Base-by-base conservation (phyloP, 352 stramenopile genomes). In the Elongisporangium prolatum region DNA sequence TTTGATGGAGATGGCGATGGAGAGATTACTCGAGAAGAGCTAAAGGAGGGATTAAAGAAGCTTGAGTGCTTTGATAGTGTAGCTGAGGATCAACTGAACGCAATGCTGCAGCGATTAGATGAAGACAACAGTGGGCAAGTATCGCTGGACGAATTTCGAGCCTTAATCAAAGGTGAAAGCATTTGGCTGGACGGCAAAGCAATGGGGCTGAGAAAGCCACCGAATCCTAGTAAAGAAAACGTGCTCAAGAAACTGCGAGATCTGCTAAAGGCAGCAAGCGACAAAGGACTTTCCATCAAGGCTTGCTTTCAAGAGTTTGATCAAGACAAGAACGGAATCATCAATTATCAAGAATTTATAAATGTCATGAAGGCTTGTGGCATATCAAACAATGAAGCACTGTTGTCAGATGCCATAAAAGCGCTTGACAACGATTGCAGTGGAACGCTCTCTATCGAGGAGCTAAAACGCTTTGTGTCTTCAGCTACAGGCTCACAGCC, bases 301-400 rank as follows among this genome's bases (percentile, higher is more conserved):
- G 68, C 69, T n/a, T 90, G 81, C 55, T 93, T 93, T 52, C 47
- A 51, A 0, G 87, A 96, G 51, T 96, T 96, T 61, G 88, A 96
- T 64, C 93, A 89, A 54, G 80, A 96, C 61, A 64, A 69, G 5
- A 86, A 83, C 17, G 78, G 82, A 3, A 74, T 63, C 2, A 80
- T 96, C 50, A 84, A 71, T 2, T 66, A 71, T 21, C 60, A 70
- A 11, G 86, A 93, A 57, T 92, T 96, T 21, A 50, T 74, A 17
- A 52, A 61, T 4, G 73, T 66, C 4, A 85, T 95, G 67, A 56
- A 77, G 71, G 0, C 60, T 93, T 38, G 61, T 52, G 14, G 57
- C 49, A 4, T 54, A 73, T 1, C 28, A 14, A 9, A 56, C 37
- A 20, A 50, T 20, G 44, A 72, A 28, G 38, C 28, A 4, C 28